A percentile compares a stretch with the other conserved stretches of the same genome.
phyloP scores from a whole-genome alignment of 768 basidiomycete species.

The Rhodotorula graminis region DNA sequence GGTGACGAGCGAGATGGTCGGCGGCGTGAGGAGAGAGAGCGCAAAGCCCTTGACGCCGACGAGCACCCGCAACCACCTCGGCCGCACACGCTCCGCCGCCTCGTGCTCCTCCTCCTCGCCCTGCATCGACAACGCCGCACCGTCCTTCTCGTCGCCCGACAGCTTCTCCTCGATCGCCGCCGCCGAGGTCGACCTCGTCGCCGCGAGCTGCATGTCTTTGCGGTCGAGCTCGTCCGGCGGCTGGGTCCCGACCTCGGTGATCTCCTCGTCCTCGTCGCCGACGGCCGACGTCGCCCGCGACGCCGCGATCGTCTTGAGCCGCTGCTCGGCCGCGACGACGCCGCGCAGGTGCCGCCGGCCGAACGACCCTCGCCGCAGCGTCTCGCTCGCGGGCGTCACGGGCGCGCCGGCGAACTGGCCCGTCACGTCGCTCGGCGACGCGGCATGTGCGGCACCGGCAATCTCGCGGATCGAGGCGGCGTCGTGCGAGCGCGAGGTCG shows the following conservation, averaged over 20 bases:
- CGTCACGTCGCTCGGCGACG: not conserved
- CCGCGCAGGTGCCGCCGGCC: not conserved
- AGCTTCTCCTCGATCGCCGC: not conserved
- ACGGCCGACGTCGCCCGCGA: not conserved
- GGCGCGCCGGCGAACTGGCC: not conserved
- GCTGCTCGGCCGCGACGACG: not conserved
- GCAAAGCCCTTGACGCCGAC: conserved; percentile 1
- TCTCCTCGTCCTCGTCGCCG: not conserved
- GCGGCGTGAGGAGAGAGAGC: conserved; percentile 44
- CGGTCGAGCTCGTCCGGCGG: not conserved
- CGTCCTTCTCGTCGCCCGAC: not conserved
- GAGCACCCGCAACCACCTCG: not conserved
- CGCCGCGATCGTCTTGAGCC: conserved; percentile 1
- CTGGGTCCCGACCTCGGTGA: conserved; percentile 12
- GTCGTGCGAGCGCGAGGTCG: conserved; percentile 8
- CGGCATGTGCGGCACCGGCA: conserved; percentile 5
- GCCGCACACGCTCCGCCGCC: not conserved
- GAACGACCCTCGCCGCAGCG: not conserved
- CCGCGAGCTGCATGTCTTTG: not conserved
- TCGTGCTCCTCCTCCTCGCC: not conserved
- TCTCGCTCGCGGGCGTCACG: not conserved
- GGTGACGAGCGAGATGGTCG: conserved; percentile 56
- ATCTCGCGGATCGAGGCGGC: conserved; percentile 5
- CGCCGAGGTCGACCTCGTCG: not conserved
- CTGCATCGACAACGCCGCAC: not conserved